Evolutionary conservation across 2,329 filamentous ascomycete genomes (phyloP), one percentile per base, ranked within the genome.

Genomic region (Apiospora kogelbergensis): DNA sequence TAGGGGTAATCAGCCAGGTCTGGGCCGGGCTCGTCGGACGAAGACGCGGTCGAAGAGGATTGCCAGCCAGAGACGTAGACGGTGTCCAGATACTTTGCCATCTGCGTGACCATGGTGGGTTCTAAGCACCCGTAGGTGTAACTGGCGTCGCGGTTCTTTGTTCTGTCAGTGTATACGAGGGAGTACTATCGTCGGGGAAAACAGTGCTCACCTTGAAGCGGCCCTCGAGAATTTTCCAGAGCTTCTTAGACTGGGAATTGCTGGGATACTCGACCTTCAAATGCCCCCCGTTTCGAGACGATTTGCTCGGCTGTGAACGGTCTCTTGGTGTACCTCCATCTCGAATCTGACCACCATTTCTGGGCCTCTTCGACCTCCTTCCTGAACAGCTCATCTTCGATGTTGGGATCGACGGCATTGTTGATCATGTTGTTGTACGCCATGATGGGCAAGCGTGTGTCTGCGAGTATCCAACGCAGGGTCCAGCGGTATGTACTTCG

Each of bases 61-160:
- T 99, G 96, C 96, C 96, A 99, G 73, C 96, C 96, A 68, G 96
- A 98, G 71, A 99, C 96, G 81, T 99, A 99, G 80, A 99, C 93
- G 42, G 96, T 99, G 79, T 99, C 96, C 71, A 99, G 88, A 81
- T 97, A 98, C 83, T 98, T 97, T 76, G 95, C 95, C 96, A 99
- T 99, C 82, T 99, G 96, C 37, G 96, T 98, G 80, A 99, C 89
- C 93, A 98, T 98, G 68, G 97, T 97, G 13, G 96, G 96, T 79
- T 99, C 96, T 73, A 99, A 87, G 83, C 96, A 98, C 77, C 96
- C 96, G 79, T 98, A 99, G 69, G 96, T 99, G 84, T 91, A 97
- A 82, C 93, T 97, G 64, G 93, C 93, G 78, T 96, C 92, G 76
- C 90, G 89, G 78, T 88, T 92, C 93, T 97, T 69, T 72, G 68